Evolutionary conservation across 106 monocot genomes (phyloP), one percentile per base, ranked within the genome.

Genomic region (Chionographis japonica): DNA sequence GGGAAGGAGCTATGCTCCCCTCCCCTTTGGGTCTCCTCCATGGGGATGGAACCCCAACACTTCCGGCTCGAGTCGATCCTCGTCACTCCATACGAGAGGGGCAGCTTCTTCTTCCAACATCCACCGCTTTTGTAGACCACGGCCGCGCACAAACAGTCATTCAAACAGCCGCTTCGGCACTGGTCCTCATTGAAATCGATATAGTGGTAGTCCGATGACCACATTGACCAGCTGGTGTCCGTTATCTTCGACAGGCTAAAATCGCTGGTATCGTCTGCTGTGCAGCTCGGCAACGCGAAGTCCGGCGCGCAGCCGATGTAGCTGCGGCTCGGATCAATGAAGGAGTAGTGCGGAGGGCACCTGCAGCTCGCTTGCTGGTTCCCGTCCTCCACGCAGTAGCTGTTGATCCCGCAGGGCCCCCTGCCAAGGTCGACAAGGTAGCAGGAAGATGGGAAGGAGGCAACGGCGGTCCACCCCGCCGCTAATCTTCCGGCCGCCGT

Each of bases 221-320:
- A 49, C 27, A 43, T 12, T 5, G 58, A 57, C 78, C 72, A 72
- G 42, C 46, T 56, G 1, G 13, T 16, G 49, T 61, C 39, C 3
- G 3, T 12, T 56, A 78, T 36, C 40, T 52, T 12, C 40, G 8
- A 27, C 27, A 27, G 1, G 1, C 5, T 6, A 46, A 72, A 67
- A 2, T 60, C 12, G 8, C 0, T 5, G 8, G 39, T 12, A 0
- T 43, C 8, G 18, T 73, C 55, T 13, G 0, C 17, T 12, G 67
- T 67, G 66, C 81, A 81, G 46, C 36, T 71, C 50, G 72, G 75
- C 4, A 13, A 2, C 1, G 4, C 11, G 46, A 71, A 80, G 38
- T 67, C 60, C 15, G 70, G 80, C 42, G 40, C 55, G 65, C 80
- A 80, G 17, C 80, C 80, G 59, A 58, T 68, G 63, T 75, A 74